Percentiles rank a stretch among this genome's conserved stretches.
Evolutionary conservation across 148 eudicot genomes (phyloP).

Genomic region (Silene latifolia): DNA sequence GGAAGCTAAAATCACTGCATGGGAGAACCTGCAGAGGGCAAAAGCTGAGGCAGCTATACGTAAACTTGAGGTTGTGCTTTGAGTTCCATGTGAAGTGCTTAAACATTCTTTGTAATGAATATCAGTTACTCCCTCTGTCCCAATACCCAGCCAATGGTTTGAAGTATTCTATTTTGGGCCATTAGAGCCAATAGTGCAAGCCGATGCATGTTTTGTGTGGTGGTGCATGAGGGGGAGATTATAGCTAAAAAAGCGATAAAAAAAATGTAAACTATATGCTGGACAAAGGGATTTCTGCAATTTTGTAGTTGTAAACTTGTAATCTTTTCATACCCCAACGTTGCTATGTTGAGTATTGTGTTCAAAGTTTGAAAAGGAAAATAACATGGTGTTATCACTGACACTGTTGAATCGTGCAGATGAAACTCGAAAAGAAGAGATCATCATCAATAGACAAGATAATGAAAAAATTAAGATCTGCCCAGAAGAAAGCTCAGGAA

Average conservation of each 20-base stretch:
- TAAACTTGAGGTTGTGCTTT: conserved; percentile 73
- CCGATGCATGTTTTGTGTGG: neutral
- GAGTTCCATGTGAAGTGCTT: neutral
- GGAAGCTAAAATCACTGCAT: conserved; percentile 85
- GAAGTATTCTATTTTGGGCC: no score
- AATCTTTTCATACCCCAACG: no score
- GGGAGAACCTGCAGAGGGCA: conserved; percentile 97
- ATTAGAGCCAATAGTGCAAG: neutral
- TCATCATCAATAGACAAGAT: conserved; percentile 94
- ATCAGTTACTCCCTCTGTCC: no score
- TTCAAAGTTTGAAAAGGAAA: no score
- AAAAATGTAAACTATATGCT: no score
- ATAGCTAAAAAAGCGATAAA: no score
- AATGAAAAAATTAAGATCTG: conserved; percentile 77
- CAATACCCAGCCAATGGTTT: no score
- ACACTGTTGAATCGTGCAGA: conserved; percentile 41
- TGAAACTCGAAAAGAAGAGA: conserved; percentile 95
- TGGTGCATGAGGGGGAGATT: neutral
- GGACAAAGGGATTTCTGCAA: no score
- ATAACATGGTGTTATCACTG: neutral
- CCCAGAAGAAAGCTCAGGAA: conserved; percentile 89
- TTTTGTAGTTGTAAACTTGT: no score
- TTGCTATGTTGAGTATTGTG: no score
- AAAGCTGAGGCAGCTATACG: conserved; percentile 93
- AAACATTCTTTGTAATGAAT: neutral